Evolutionary conservation across 352 stramenopile species (phyloP), one percentile per base, ranked within the genome.

Genomic region (Globisporangium barbulae): DNA sequence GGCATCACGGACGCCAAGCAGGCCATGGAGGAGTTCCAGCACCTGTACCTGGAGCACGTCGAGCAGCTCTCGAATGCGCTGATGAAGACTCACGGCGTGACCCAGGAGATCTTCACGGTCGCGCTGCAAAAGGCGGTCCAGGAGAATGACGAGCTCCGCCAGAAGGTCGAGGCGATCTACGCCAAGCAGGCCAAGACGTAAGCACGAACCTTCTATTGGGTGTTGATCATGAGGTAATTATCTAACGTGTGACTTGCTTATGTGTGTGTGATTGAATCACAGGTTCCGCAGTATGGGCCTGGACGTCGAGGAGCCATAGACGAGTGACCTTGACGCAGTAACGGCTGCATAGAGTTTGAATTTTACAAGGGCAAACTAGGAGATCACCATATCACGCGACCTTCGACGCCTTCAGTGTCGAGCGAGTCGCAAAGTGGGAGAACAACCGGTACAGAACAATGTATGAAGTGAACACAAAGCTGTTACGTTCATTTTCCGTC

Each of bases 1-100:
- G 86, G 86, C 19, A 92, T 95, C 54, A 89, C 76, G 48, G 81
- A 94, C 63, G 73, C 71, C 2, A 56, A 61, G 48, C 80, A 86
- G 53, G 84, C 83, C 21, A 88, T 93, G 81, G 75, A 90, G 42
- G 84, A 91, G 57, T 93, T 90, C 67, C 81, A 90, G 74, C 65
- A 79, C 66, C 62, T 93, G 68, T 93, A 69, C 63, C 57, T 93
- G 21, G 84, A 91, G 60, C 82, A 91, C 52, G 79, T 91, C 2
- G 73, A 93, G 72, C 75, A 87, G 65, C 68, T 90, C 71, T 88
- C 79, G 35, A 72, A 78, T n/a, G 56, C 78, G 35, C 67, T 85
- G 22, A 89, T 93, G 80, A 85, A 90, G 61, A 65, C 75, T 28
- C 60, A 90, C 53, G 75, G 75, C 41, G 74, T 93, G 47, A 77